These are phyloP conservation scores for Talaromyces nanjingensis DNA, from an alignment of 495 filamentous ascomycete genomes.

Conservation along the genomic window DNA sequence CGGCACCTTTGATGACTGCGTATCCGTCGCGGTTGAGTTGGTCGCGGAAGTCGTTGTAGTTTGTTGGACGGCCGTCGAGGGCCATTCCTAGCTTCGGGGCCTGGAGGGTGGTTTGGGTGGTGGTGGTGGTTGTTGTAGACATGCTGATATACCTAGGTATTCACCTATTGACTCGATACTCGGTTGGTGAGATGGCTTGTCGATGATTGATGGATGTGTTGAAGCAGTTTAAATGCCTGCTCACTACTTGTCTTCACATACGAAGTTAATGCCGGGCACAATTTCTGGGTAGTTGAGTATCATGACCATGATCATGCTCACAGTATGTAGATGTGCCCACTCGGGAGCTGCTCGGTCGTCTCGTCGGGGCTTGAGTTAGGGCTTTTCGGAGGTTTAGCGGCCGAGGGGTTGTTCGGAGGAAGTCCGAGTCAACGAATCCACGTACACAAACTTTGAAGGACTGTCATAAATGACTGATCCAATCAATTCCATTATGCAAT, in stretches of 20 bases:
- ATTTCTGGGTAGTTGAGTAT: neutral
- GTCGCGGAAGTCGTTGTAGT: constrained; percentile 27
- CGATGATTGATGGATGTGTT: neutral
- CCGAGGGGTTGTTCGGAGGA: neutral
- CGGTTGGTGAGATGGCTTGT: neutral
- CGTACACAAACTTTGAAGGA: no score
- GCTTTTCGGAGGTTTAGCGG: constrained; percentile 5
- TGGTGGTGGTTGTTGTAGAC: neutral
- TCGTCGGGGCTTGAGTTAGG: constrained; percentile 1
- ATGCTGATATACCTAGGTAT: neutral
- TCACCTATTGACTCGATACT: neutral
- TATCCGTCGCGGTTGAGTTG: constrained; percentile 32
- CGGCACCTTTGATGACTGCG: constrained; percentile 38
- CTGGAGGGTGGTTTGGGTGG: constrained; percentile 1
- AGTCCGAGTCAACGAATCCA: neutral
- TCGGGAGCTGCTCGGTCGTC: constrained; percentile 5
- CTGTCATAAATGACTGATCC: no score
- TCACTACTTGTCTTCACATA: neutral
- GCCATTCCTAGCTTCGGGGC: neutral
- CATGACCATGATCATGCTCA: neutral
- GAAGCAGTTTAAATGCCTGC: neutral
- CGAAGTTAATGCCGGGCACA: neutral
- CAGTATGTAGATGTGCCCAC: neutral
- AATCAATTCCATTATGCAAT: no score
- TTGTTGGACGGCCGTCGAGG: constrained; percentile 7